phyloP scores from a whole-genome alignment of 345 rosid species.

The Mercurialis annua region DNA sequence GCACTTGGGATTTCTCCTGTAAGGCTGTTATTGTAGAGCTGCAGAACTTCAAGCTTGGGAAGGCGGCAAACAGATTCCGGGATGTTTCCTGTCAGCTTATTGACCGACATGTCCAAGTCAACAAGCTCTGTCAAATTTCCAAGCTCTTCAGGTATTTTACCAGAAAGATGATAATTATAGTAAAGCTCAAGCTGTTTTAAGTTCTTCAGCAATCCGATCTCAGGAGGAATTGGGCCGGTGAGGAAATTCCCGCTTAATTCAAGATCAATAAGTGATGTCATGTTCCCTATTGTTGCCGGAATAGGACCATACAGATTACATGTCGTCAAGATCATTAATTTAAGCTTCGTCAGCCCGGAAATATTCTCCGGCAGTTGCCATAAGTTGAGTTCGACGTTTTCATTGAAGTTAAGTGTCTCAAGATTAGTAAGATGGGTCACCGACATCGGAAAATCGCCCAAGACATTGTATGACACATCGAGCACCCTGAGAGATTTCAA shows the following conservation, averaged over 20 bases:
- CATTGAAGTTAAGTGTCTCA: conserved; percentile 29
- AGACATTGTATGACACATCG: conserved; percentile 28
- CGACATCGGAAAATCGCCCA: conserved; percentile 30
- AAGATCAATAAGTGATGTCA: conserved; percentile 83
- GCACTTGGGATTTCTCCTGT: conserved; percentile 68
- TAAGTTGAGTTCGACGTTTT: conserved; percentile 16
- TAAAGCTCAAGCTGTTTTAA: conserved; percentile 75
- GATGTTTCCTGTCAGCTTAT: conserved; percentile 59
- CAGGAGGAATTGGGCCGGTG: conserved; percentile 58
- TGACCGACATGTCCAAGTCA: conserved; percentile 90
- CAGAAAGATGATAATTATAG: conserved; percentile 56
- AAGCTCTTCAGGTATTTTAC: conserved; percentile 71
- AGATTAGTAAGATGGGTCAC: conserved; percentile 27
- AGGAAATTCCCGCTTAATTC: conserved; percentile 81
- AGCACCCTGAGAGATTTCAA: conserved; percentile 21
- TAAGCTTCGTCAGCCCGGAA: conserved; percentile 47
- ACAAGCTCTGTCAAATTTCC: conserved; percentile 80
- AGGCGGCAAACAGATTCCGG: conserved; percentile 77
- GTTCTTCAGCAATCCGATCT: conserved; percentile 73
- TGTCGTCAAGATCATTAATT: conserved; percentile 58
- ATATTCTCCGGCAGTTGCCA: conserved; percentile 33
- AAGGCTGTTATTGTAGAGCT: conserved; percentile 91
- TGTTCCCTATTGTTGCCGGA: conserved; percentile 70
- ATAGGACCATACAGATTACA: conserved; percentile 59
- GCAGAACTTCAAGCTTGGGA: conserved; percentile 66